Evolutionary conservation across 2,329 filamentous ascomycete genomes (phyloP).

Genomic region (Byssoonygena ceratinophila): DNA sequence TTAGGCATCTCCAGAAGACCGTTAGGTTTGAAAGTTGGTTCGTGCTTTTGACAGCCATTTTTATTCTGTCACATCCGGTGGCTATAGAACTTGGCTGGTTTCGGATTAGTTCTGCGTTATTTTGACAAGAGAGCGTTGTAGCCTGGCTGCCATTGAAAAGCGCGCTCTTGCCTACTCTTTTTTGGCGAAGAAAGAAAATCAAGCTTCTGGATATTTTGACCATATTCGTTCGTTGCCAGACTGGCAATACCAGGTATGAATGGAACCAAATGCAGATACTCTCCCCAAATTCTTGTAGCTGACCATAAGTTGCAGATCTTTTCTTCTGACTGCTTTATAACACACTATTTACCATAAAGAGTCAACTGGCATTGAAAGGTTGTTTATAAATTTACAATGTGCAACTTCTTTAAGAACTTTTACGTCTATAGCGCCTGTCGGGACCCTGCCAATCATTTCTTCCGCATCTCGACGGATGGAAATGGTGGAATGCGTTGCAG

Average conservation of each 20-base stretch:
- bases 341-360: neutral
- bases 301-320: too few relatives aligned
- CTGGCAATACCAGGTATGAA: neutral
- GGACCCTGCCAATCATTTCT: slow-evolving; percentile 61
- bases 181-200: neutral
- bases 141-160: slow-evolving; percentile 4
- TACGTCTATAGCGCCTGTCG: slow-evolving; percentile 64
- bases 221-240: neutral
- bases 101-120: slow-evolving; percentile 7
- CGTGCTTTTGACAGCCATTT: neutral
- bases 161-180: neutral
- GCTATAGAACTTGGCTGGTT: slow-evolving; percentile 8
- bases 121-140: neutral
- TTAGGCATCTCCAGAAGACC: neutral
- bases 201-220: neutral
- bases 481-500: slow-evolving; percentile 49
- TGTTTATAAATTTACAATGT: slow-evolving; percentile 31
- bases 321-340: neutral
- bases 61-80: neutral
- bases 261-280: too few relatives aligned
- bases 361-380: too few relatives aligned
- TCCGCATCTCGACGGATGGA: slow-evolving; percentile 58
- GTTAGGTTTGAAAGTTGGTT: slow-evolving; percentile 1
- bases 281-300: too few relatives aligned
- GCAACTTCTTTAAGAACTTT: slow-evolving; percentile 61